Conservation (phyloP, 306 rosid species). For the Canavalia ensiformis region DNA sequence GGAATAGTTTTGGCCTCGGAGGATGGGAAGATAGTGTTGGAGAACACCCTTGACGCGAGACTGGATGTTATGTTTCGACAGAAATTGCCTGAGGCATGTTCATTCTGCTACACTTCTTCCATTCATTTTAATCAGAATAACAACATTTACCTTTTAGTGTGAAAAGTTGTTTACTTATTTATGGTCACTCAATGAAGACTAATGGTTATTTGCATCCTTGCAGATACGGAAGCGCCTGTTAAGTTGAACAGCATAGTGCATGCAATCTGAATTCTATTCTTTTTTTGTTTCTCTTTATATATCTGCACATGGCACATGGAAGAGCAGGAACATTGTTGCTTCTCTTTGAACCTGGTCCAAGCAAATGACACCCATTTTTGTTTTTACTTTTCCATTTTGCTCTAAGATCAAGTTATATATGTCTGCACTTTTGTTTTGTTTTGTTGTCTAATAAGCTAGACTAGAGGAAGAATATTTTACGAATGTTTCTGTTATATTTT, state of each 20-base stretch:
- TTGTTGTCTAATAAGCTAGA: neutral
- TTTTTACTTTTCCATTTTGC: neutral
- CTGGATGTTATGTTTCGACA: slow-evolving; percentile 67
- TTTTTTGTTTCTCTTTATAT: neutral
- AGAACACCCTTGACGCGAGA: slow-evolving; percentile 72
- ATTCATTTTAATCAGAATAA: slow-evolving; percentile 15
- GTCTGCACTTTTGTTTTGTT: neutral
- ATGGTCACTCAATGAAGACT: neutral
- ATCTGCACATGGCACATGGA: neutral
- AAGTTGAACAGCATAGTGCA: neutral
- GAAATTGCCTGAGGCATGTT: slow-evolving; percentile 70
- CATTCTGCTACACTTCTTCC: neutral
- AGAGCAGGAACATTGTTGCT: slow-evolving; percentile 11
- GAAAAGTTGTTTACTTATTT: neutral
- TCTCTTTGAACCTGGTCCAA: neutral
- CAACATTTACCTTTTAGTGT: neutral
- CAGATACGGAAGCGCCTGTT: slow-evolving; percentile 50
- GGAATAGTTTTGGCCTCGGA: slow-evolving; percentile 72
- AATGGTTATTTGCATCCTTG: neutral
- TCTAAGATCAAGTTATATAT: slow-evolving; percentile 1
- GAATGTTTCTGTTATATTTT: neutral
- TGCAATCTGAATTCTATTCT: neutral
- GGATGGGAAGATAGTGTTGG: slow-evolving; percentile 77
- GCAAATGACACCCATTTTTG: slow-evolving; percentile 3
- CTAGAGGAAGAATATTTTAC: neutral